These are phyloP conservation scores for Acacia concinna DNA, from an alignment of 331 rosid genomes.

Conservation along the genomic window DNA sequence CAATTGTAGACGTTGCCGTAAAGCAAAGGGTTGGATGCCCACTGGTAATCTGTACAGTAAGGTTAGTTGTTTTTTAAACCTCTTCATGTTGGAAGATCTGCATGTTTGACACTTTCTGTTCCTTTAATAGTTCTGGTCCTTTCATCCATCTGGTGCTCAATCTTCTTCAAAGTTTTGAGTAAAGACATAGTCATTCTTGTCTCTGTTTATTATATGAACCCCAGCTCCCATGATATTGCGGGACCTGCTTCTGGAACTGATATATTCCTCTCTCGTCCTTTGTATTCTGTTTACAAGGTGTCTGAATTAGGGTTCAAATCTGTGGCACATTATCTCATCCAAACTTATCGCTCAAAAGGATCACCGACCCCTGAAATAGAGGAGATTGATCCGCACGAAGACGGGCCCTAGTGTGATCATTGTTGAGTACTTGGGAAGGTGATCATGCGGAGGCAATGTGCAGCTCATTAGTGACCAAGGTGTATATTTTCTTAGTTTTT, in stretches of 20 bases:
- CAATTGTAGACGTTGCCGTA: constrained; percentile 72
- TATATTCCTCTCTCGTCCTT: constrained; percentile 4
- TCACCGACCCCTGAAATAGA: constrained; percentile 12
- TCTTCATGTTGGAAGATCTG: not conserved
- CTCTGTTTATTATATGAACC: not conserved
- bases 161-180: constrained; percentile 8
- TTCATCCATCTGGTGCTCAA: constrained; percentile 2
- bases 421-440: not conserved
- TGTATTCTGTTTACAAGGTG: constrained; percentile 43
- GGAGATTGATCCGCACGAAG: not conserved
- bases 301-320: constrained; percentile 71
- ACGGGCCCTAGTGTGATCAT: not conserved
- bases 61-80: constrained; percentile 40
- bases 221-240: not conserved
- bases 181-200: not conserved
- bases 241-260: constrained; percentile 21
- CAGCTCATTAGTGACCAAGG: not conserved
- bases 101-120: not conserved
- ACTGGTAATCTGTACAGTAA: constrained; percentile 65
- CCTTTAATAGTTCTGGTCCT: not conserved
- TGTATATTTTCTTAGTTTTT: not conserved
- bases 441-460: not conserved
- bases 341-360: constrained; percentile 37
- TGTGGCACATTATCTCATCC: constrained; percentile 84
- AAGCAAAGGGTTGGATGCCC: constrained; percentile 73